Evolutionary conservation across 768 basidiomycete genomes (phyloP).

Genomic region (Rossbeevera mucosa): DNA sequence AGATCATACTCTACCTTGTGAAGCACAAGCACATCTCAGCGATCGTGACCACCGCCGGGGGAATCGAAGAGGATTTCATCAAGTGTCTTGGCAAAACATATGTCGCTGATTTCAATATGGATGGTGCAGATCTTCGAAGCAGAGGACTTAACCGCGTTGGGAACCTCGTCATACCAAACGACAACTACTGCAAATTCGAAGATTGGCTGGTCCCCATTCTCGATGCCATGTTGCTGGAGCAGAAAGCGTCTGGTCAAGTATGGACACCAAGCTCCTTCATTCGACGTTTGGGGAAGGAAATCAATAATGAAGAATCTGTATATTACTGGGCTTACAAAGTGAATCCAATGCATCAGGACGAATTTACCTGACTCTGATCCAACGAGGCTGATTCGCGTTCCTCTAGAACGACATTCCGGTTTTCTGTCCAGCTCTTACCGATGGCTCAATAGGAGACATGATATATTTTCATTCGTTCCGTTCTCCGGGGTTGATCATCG

Average conservation of each 20-base stretch:
- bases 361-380: slow-evolving; percentile 9
- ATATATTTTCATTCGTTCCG: slow-evolving; percentile 98
- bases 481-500: slow-evolving; percentile 76
- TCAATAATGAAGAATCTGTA: slow-evolving; percentile 93
- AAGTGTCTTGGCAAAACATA: slow-evolving; percentile 98
- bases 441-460: slow-evolving; percentile 98
- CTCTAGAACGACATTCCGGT: slow-evolving; percentile 94
- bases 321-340: slow-evolving; percentile 99
- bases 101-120: slow-evolving; percentile 86
- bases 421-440: slow-evolving; percentile 96
- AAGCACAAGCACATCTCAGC: slow-evolving; percentile 88
- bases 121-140: slow-evolving; percentile 81
- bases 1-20: slow-evolving; percentile 86
- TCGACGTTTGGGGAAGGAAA: slow-evolving; percentile 90
- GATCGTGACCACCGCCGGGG: slow-evolving; percentile 95
- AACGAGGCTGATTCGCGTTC: slow-evolving; percentile 23
- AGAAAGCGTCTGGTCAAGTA: slow-evolving; percentile 58
- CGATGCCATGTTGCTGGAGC: slow-evolving; percentile 85
- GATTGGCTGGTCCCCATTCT: slow-evolving; percentile 98
- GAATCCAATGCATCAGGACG: slow-evolving; percentile 33
- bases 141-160: slow-evolving; percentile 97
- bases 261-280: slow-evolving; percentile 98
- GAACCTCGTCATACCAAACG: slow-evolving; percentile 93
- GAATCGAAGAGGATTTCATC: slow-evolving; percentile 98
- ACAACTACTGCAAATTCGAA: slow-evolving; percentile 99